These are phyloP conservation scores for Rostrohypoxylon terebratum DNA, from an alignment of 495 filamentous ascomycete genomes.

Conservation along the genomic window DNA sequence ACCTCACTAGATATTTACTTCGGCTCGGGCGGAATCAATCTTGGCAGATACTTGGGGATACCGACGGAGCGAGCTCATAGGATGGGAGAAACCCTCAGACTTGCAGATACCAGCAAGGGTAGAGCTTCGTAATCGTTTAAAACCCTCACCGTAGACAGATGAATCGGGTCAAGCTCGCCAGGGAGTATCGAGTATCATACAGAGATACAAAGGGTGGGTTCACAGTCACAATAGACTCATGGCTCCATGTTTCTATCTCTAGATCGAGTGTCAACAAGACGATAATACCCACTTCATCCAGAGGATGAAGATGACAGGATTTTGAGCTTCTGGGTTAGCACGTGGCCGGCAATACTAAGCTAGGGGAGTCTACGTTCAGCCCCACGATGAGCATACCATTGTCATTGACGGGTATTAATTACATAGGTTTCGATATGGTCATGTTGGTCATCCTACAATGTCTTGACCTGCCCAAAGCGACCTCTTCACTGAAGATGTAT, in stretches of 20 bases:
- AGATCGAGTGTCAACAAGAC: not conserved
- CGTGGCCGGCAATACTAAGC: not conserved
- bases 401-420: not conserved
- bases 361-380: constrained; percentile 8
- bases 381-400: constrained; percentile 16
- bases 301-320: constrained; percentile 8
- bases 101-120: constrained; percentile 1
- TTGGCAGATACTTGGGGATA: constrained; percentile 2
- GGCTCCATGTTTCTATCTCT: not conserved
- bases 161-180: not conserved
- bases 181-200: not conserved
- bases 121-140: not conserved
- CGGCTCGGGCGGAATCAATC: not conserved
- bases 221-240: not conserved
- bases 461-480: constrained; percentile 23
- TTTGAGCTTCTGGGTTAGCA: constrained; percentile 5
- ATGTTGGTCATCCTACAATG: constrained; percentile 18
- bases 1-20: not conserved
- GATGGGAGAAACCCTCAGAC: not conserved
- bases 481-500: not conserved
- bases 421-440: not conserved
- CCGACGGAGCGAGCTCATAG: not conserved
- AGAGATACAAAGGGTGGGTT: not conserved
- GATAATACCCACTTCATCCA: not conserved
- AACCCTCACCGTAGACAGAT: not conserved